Evolutionary conservation across 148 eudicot genomes (phyloP).

Genomic region (Rhododendron simsii): DNA sequence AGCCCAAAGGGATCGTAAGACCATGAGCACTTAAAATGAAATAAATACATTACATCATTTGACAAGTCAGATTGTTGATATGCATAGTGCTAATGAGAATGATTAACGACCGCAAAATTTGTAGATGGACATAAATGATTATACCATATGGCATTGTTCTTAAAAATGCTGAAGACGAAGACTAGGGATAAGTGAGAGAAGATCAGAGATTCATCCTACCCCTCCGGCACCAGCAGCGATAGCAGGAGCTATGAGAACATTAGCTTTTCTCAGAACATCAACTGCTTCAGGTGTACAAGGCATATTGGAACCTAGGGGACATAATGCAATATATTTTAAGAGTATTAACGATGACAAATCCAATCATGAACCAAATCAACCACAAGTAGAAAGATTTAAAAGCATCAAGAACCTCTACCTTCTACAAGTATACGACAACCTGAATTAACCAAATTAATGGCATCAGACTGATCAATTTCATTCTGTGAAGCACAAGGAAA

Average conservation of each 20-base stretch:
- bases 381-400: not conserved
- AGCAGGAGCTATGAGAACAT: slow-evolving; percentile 88
- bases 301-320: slow-evolving; percentile 76
- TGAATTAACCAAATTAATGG: slow-evolving; percentile 81
- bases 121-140: not conserved
- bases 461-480: slow-evolving; percentile 92
- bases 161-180: not conserved
- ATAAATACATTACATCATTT: not conserved
- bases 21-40: not conserved
- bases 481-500: slow-evolving; percentile 95
- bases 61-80: not conserved
- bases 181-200: not conserved
- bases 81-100: not conserved
- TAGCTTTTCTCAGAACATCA: slow-evolving; percentile 84
- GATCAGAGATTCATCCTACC: slow-evolving; percentile 39
- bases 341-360: slow-evolving; percentile 1
- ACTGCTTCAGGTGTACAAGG: slow-evolving; percentile 94
- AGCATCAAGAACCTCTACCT: slow-evolving; percentile 42
- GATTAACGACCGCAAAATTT: not conserved
- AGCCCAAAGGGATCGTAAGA: not conserved
- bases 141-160: not conserved
- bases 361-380: not conserved
- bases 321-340: not conserved
- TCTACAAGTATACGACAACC: slow-evolving; percentile 93
- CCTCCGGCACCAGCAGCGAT: slow-evolving; percentile 99